phyloP scores from a whole-genome alignment of 2,329 filamentous ascomycete species.

The Elsinoe ampelina region DNA sequence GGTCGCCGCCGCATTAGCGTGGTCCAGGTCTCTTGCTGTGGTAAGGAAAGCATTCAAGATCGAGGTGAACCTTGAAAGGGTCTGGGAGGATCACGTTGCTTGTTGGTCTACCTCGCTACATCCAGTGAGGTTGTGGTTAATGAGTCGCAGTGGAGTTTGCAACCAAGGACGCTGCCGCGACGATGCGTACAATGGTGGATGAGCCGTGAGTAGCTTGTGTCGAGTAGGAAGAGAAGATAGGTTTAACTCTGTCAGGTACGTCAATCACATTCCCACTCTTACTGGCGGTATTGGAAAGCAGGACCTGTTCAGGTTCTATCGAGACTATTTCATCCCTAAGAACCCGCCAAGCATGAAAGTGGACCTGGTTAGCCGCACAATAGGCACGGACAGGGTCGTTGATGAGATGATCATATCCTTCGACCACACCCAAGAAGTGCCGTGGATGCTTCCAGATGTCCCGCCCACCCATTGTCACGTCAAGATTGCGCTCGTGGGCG shows the following conservation, averaged over 20 bases:
- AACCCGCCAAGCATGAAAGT: conserved; percentile 47
- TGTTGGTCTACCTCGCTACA: not conserved
- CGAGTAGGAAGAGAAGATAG: too few species aligned
- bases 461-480: conserved; percentile 47
- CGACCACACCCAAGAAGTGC: conserved; percentile 46
- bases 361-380: conserved; percentile 45
- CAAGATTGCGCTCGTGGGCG: conserved; percentile 46
- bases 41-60: conserved; percentile 27
- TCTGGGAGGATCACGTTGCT: conserved; percentile 29
- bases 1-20: conserved; percentile 34
- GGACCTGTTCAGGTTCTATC: conserved; percentile 44
- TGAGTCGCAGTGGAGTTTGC: conserved; percentile 17
- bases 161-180: conserved; percentile 21
- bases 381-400: conserved; percentile 48
- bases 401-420: conserved; percentile 51
- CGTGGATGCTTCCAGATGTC: conserved; percentile 50
- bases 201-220: conserved; percentile 16
- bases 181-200: conserved; percentile 23
- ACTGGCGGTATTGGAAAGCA: conserved; percentile 35
- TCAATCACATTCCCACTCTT: conserved; percentile 34
- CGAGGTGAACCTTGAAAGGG: conserved; percentile 25
- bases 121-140: not conserved
- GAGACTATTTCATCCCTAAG: conserved; percentile 45
- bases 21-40: conserved; percentile 32
- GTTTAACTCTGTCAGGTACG: conserved; percentile 17